A percentile compares a stretch with the other conserved stretches of the same genome.
Conservation (phyloP, 2,329 filamentous ascomycete genomes). For the Stachybotrys elegans region DNA sequence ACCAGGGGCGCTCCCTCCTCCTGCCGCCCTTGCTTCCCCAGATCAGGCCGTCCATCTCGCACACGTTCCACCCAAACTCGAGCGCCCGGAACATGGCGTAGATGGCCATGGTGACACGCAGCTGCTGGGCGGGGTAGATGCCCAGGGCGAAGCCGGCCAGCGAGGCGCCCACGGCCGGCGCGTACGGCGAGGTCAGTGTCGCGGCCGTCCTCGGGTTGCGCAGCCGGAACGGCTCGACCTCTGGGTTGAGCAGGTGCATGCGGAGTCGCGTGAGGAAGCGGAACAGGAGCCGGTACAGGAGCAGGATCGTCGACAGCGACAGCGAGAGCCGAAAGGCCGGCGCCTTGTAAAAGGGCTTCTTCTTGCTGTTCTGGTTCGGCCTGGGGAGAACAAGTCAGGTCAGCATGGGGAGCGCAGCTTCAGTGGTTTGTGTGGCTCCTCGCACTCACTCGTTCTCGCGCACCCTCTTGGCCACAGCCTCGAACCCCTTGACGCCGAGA, state of each 20-base stretch:
- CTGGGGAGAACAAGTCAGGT: constrained; percentile 12
- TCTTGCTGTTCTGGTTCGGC: constrained; percentile 28
- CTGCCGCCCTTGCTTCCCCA: constrained; percentile 52
- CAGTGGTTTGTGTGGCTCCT: no score
- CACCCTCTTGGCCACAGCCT: constrained; percentile 44
- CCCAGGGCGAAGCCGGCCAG: constrained; percentile 79
- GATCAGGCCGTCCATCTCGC: constrained; percentile 67
- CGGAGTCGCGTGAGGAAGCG: constrained; percentile 83
- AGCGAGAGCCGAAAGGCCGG: constrained; percentile 72
- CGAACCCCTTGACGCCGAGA: constrained; percentile 59
- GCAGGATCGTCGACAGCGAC: constrained; percentile 77
- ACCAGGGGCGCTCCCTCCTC: constrained; percentile 65
- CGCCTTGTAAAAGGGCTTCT: constrained; percentile 56
- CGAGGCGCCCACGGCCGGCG: constrained; percentile 86
- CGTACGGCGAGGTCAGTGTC: constrained; percentile 74
- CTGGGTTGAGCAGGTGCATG: constrained; percentile 70
- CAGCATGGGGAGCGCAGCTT: background rate
- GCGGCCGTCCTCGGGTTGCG: constrained; percentile 74
- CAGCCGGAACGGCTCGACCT: constrained; percentile 72
- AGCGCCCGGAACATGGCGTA: constrained; percentile 75
- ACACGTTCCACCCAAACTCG: constrained; percentile 81
- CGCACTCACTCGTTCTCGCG: constrained; percentile 42
- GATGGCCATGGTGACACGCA: constrained; percentile 76
- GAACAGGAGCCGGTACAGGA: constrained; percentile 84
- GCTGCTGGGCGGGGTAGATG: constrained; percentile 58